Evolutionary conservation across 306 rosid genomes (phyloP), one percentile per base, ranked within the genome.

Genomic region (Citrullus mucosospermus): DNA sequence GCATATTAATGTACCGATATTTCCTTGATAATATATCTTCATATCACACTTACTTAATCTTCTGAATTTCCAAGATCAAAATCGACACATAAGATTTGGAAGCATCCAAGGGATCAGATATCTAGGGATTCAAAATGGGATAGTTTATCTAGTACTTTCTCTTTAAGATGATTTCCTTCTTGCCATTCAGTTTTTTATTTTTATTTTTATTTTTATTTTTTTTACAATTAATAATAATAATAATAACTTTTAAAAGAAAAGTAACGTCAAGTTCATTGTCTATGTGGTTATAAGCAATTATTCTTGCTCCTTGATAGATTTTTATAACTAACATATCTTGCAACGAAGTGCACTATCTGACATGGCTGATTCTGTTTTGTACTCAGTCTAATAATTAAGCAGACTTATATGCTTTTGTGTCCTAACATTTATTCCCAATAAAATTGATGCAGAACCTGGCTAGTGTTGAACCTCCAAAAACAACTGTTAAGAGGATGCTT

Each of bases 401-500:
- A 6, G 36, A 32, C 36, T 32, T 32, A 5, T 65, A 65, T 36
- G 50, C 50, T 38, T 44, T 25, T 71, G 38, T 70, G 22, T 71
- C 58, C 6, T 22, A 22, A 71, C 22, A 71, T 71, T 25, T 46
- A 14, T 48, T 7, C 34, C 73, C 43, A 14, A 4, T 71, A n/a
- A 69, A 75, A 80, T 74, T 28, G 80, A 57, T 85, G 87, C 88
- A 90, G 98, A 88, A 90, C 83, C 88, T 90, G 97, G 90, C 91
- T 71, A 82, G 82, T 75, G 87, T 87, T 79, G 91, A 94, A 68
- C 97, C 98, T 80, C 89, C 96, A 77, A 92, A 88, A 87, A 87
- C 96, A 41, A 92, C 83, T 60, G 89, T 92, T 44, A 88, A 90
- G 81, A 87, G 98, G 86, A 81, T 82, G 86, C 79, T 88, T 81